A percentile compares a stretch with the other conserved stretches of the same genome.
Evolutionary conservation across 371 early-diverging fungal genomes (phyloP).

Genomic region (Blastocladiella emersonii): DNA sequence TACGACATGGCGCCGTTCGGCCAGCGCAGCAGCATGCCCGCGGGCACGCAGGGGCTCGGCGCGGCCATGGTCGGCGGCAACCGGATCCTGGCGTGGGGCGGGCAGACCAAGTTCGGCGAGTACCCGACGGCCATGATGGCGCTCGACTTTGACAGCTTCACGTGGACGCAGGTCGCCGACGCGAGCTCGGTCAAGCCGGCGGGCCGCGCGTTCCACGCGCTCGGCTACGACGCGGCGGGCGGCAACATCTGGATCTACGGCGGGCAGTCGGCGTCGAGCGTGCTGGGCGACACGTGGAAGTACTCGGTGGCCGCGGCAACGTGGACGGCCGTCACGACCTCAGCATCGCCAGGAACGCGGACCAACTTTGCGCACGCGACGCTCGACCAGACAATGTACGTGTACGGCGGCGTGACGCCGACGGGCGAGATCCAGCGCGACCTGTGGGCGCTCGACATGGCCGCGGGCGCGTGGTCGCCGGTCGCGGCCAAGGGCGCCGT

Average conservation of each 20-base stretch:
- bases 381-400: background rate
- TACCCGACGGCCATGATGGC: conserved; percentile 2
- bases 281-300: background rate
- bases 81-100: conserved; percentile 8
- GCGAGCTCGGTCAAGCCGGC: background rate
- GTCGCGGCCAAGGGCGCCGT: background rate
- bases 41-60: conserved; percentile 1
- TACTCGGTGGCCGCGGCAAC: background rate
- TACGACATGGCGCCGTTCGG: background rate
- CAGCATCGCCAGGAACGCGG: too few species aligned
- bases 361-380: background rate
- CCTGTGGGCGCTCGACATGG: conserved; percentile 10
- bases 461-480: conserved; percentile 3
- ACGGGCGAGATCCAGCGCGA: conserved; percentile 2
- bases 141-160: conserved; percentile 4
- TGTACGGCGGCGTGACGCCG: background rate
- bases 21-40: background rate
- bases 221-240: background rate
- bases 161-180: conserved; percentile 5
- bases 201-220: conserved; percentile 7
- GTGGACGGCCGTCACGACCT: background rate
- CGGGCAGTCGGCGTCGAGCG: background rate
- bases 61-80: background rate
- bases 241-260: conserved; percentile 5
- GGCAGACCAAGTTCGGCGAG: conserved; percentile 6